Conservation (phyloP, 129 eudicot genomes). For the Saussurea involucrata region DNA sequence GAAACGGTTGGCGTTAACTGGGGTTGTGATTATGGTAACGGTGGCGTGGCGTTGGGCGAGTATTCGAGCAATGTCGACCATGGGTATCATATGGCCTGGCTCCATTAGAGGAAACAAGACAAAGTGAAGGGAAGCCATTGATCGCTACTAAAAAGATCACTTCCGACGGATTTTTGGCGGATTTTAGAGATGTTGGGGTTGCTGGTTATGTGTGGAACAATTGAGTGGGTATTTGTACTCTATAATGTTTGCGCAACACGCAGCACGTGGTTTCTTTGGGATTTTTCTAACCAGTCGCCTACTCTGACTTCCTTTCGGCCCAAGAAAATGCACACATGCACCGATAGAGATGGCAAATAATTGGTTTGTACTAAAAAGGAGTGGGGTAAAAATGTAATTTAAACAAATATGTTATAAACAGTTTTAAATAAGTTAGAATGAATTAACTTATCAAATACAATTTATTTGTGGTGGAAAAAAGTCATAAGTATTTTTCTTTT, state of each 20-base stretch:
- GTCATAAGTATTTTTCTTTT: too few relatives aligned
- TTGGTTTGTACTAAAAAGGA: too few relatives aligned
- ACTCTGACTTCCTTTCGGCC: background rate
- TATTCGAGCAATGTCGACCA: conserved; percentile 64
- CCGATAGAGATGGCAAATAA: background rate
- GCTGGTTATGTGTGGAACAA: background rate
- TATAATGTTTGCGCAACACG: conserved; percentile 19
- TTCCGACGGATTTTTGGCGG: too few relatives aligned
- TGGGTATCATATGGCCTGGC: conserved; percentile 75
- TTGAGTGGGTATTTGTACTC: background rate
- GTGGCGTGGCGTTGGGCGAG: conserved; percentile 35
- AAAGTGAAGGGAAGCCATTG: conserved; percentile 45
- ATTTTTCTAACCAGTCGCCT: background rate
- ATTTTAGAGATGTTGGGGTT: background rate
- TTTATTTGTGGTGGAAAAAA: too few relatives aligned
- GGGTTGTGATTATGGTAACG: conserved; percentile 59
- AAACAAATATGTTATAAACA: too few relatives aligned
- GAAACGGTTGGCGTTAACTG: conserved; percentile 46
- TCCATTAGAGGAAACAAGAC: conserved; percentile 57
- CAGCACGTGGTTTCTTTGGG: background rate
- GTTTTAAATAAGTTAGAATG: too few relatives aligned
- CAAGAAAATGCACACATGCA: background rate
- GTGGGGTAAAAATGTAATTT: too few relatives aligned
- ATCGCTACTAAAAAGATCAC: too few relatives aligned
- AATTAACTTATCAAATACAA: too few relatives aligned